These are phyloP conservation scores for Penicillium longicatenatum DNA, from an alignment of 495 filamentous ascomycete species.

Conservation along the genomic window DNA sequence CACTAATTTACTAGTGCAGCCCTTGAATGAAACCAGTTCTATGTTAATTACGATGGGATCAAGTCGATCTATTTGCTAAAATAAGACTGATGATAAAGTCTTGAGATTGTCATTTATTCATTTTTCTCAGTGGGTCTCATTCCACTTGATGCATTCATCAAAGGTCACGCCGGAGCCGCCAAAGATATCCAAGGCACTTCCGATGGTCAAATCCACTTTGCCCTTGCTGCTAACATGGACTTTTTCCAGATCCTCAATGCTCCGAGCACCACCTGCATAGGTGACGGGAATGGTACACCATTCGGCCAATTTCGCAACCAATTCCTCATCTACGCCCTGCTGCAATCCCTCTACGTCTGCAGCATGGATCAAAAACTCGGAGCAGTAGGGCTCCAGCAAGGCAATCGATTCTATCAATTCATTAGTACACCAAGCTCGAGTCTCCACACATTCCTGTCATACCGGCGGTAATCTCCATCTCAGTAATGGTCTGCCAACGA, in stretches of 20 bases:
- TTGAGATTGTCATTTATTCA: neutral
- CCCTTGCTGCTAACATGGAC: slow-evolving; percentile 77
- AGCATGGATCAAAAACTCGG: slow-evolving; percentile 96
- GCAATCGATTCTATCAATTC: slow-evolving; percentile 69
- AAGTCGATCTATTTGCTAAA: neutral
- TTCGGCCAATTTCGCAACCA: slow-evolving; percentile 72
- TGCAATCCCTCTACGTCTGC: slow-evolving; percentile 97
- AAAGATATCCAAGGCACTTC: slow-evolving; percentile 94
- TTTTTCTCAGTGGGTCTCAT: slow-evolving; percentile 45
- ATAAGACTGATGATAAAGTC: neutral
- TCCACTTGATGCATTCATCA: slow-evolving; percentile 88
- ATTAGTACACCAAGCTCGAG: slow-evolving; percentile 5
- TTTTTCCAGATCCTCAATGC: slow-evolving; percentile 72
- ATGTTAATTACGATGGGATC: neutral
- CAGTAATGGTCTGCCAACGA: slow-evolving; percentile 96
- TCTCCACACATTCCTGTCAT: slow-evolving; percentile 18
- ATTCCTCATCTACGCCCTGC: slow-evolving; percentile 80
- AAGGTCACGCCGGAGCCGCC: slow-evolving; percentile 84
- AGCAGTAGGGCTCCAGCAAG: slow-evolving; percentile 82
- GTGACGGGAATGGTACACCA: slow-evolving; percentile 94
- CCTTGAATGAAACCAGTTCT: neutral
- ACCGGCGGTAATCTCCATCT: slow-evolving; percentile 90
- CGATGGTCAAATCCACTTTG: slow-evolving; percentile 91
- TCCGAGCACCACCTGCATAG: slow-evolving; percentile 91
- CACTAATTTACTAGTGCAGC: too few relatives aligned